Base-by-base conservation (phyloP, 805 yeast species). In the Ogataea allantospora region DNA sequence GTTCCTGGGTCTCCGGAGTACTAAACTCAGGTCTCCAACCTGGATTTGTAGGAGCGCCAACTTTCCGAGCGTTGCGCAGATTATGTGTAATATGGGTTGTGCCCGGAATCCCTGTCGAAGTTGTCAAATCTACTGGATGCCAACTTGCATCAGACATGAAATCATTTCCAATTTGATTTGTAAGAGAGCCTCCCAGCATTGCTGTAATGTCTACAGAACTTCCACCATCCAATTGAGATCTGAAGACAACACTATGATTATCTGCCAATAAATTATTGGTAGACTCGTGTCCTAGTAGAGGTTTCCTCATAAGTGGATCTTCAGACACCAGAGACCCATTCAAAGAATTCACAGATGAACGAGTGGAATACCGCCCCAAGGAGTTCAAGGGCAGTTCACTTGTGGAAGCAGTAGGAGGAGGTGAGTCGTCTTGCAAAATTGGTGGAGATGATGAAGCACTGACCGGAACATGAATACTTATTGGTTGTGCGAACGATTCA, bases 141-240 rank as follows among this genome's bases (percentile, higher is more conserved):
- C 58, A 53, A 3, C 53, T 47, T 5, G 45, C 41, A 12, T 50
- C 53, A 11, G 33, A 6, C 4, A 19, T 15, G 7, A 23, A 18
- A 15, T 29, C 39, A 18, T 5, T 24, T 7, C 23, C 39, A 24
- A 30, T 25, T 18, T 30, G 33, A 19, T 42, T 42, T 15, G 48
- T 30, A 6, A 44, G 21, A 2, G 53, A 38, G 7, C 45, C 26
- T 7, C 54, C 54, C 13, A 52, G 35, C 51, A 52, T 46, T 8
- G 50, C 40, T 3, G 57, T 46, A 14, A 52, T 52, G 27, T 52
- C 57, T 8, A 52, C 44, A 1, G 57, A 52, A 12, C 43, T 46
- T 21, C 41, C 43, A 16, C 41, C 46, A 36, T 14, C 59, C 51
- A 29, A 63, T 66, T 33, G 37, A 18, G 34, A 27, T 21, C 39